These are phyloP conservation scores for Fusarium sp. DNA, from an alignment of 2,329 filamentous ascomycete genomes.

Conservation along the genomic window DNA sequence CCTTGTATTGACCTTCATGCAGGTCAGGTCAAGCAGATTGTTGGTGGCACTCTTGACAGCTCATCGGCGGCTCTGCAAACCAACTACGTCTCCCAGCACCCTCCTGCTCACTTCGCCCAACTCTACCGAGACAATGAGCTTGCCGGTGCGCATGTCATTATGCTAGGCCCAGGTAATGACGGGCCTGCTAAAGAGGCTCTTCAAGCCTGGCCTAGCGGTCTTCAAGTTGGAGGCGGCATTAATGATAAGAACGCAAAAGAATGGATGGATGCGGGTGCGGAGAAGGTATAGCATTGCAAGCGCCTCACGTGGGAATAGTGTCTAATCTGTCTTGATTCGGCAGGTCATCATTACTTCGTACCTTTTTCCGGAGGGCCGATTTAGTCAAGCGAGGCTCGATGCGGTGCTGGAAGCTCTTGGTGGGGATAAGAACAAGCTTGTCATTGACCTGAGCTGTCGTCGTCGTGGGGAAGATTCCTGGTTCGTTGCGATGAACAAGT, in stretches of 20 bases:
- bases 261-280: constrained; percentile 91
- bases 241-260: constrained; percentile 84
- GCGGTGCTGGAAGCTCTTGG: constrained; percentile 80
- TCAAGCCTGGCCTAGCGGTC: constrained; percentile 79
- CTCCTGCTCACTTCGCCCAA: constrained; percentile 83
- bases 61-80: constrained; percentile 80
- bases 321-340: constrained; percentile 38
- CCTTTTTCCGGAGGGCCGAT: constrained; percentile 87
- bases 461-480: constrained; percentile 79
- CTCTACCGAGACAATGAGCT: constrained; percentile 85
- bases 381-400: constrained; percentile 83
- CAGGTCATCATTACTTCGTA: constrained; percentile 98
- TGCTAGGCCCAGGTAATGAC: constrained; percentile 92
- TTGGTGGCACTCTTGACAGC: constrained; percentile 90
- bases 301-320: not conserved
- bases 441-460: constrained; percentile 95
- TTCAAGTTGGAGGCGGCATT: constrained; percentile 97
- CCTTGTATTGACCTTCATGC: constrained; percentile 98
- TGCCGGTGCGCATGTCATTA: constrained; percentile 91
- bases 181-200: constrained; percentile 84
- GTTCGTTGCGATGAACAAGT: constrained; percentile 99
- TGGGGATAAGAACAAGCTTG: constrained; percentile 83
- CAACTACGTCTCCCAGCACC: constrained; percentile 90
- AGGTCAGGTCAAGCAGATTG: constrained; percentile 98
- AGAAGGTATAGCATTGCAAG: constrained; percentile 74